Percentiles rank a stretch among this genome's conserved stretches.
phyloP scores from a whole-genome alignment of 768 basidiomycete genomes.

The Suillus bovinus region DNA sequence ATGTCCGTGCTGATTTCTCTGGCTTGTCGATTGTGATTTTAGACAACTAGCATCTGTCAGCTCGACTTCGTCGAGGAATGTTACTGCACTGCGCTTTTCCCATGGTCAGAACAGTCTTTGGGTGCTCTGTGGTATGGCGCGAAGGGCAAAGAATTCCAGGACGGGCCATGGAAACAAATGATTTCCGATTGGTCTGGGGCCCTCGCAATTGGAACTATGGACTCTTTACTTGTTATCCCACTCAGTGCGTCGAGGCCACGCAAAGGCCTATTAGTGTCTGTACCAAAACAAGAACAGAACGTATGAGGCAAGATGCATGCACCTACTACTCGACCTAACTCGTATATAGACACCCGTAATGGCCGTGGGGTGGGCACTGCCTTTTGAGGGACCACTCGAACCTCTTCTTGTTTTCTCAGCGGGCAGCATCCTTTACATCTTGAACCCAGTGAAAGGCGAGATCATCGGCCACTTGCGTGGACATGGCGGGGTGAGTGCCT shows the following conservation, averaged over 20 bases:
- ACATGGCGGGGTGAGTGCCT: conserved; percentile 65
- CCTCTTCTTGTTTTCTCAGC: conserved; percentile 61
- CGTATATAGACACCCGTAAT: neutral
- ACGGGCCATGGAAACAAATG: conserved; percentile 45
- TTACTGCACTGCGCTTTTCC: conserved; percentile 49
- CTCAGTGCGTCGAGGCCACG: conserved; percentile 11
- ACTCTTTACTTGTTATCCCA: conserved; percentile 29
- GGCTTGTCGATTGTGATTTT: conserved; percentile 9
- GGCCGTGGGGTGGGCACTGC: conserved; percentile 61
- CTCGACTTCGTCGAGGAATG: conserved; percentile 36
- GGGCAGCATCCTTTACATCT: conserved; percentile 55
- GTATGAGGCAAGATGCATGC: neutral
- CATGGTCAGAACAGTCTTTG: conserved; percentile 38
- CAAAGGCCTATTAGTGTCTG: neutral
- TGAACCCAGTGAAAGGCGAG: conserved; percentile 42
- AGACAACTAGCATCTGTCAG: conserved; percentile 15
- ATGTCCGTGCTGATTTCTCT: conserved; percentile 38
- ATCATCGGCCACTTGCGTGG: conserved; percentile 57
- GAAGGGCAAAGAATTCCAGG: conserved; percentile 29
- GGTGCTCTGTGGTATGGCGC: conserved; percentile 39
- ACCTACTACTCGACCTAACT: neutral
- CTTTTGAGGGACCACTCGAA: conserved; percentile 42
- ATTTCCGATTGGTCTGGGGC: conserved; percentile 50
- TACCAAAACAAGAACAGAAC: conserved; percentile 3
- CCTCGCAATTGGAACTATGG: conserved; percentile 47